A percentile compares a stretch with the other conserved stretches of the same genome.
Evolutionary conservation across 352 stramenopile genomes (phyloP).

Genomic region (Stephanocyclus meneghinianus): DNA sequence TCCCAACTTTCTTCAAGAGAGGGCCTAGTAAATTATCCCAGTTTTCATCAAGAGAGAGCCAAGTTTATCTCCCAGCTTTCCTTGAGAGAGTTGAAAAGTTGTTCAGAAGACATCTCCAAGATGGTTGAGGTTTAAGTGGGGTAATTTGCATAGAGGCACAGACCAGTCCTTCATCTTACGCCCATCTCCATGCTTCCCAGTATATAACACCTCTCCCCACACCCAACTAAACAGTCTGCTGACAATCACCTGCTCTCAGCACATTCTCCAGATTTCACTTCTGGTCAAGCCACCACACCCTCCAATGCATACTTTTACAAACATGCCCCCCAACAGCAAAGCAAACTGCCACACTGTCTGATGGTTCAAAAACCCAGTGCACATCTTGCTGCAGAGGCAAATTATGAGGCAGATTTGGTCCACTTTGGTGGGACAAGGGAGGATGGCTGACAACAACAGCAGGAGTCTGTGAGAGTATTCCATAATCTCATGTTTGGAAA

Average conservation of each 20-base stretch:
- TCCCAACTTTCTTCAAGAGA: no score
- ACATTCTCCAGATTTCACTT: constrained; percentile 7
- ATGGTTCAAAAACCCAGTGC: constrained; percentile 81
- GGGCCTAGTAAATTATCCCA: no score
- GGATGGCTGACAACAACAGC: constrained; percentile 11
- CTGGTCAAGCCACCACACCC: background rate
- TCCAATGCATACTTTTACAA: background rate
- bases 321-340: background rate
- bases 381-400: constrained; percentile 68
- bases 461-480: constrained; percentile 20
- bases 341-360: constrained; percentile 76
- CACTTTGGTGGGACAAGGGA: constrained; percentile 5
- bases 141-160: no score
- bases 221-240: background rate
- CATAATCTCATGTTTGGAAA: constrained; percentile 18
- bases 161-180: no score
- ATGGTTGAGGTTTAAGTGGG: no score
- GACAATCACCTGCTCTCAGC: background rate
- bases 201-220: no score
- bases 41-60: no score
- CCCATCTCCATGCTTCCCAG: no score
- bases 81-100: no score
- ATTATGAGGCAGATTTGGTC: constrained; percentile 21
- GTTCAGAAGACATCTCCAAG: no score
- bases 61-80: no score